Percentiles rank a stretch among this genome's conserved stretches.
These are phyloP conservation scores for Spinacia oleracea DNA, from an alignment of 179 eudicot genomes.

Conservation along the genomic window DNA sequence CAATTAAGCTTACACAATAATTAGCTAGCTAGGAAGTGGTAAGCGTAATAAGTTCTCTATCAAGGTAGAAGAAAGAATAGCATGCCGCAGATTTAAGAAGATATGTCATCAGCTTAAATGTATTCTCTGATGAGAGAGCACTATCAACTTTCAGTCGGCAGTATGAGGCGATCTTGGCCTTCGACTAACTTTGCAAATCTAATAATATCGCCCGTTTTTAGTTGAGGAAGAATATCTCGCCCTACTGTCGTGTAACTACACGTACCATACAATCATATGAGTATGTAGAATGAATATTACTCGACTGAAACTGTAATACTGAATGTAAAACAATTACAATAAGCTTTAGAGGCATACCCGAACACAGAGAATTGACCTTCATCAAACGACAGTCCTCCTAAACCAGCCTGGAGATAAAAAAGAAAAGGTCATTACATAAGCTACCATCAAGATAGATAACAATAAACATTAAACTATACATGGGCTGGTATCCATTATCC, in stretches of 20 bases:
- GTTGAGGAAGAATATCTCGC: conserved; percentile 72
- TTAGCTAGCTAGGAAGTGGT: conserved; percentile 5
- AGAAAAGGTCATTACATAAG: not conserved
- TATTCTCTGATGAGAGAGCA: not conserved
- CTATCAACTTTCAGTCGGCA: conserved; percentile 52
- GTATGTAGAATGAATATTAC: not conserved
- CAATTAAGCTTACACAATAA: not conserved
- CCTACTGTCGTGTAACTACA: conserved; percentile 77
- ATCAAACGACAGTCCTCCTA: conserved; percentile 93
- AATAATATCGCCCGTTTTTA: conserved; percentile 83
- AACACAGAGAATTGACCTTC: conserved; percentile 98
- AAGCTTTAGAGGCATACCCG: conserved; percentile 51
- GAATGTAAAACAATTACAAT: too few relatives aligned
- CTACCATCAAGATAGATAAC: not conserved
- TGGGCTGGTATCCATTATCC: too few relatives aligned
- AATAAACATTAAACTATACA: too few relatives aligned
- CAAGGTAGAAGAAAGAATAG: conserved; percentile 21
- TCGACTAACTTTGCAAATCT: conserved; percentile 78
- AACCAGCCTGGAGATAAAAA: conserved; percentile 66
- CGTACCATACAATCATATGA: not conserved
- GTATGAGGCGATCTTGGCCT: conserved; percentile 81
- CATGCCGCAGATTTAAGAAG: conserved; percentile 12
- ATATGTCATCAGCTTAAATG: conserved; percentile 14
- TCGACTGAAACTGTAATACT: too few relatives aligned
- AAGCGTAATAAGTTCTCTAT: conserved; percentile 3